Conservation (phyloP, 2,329 filamentous ascomycete species). For the Trichophyton verrucosum region DNA sequence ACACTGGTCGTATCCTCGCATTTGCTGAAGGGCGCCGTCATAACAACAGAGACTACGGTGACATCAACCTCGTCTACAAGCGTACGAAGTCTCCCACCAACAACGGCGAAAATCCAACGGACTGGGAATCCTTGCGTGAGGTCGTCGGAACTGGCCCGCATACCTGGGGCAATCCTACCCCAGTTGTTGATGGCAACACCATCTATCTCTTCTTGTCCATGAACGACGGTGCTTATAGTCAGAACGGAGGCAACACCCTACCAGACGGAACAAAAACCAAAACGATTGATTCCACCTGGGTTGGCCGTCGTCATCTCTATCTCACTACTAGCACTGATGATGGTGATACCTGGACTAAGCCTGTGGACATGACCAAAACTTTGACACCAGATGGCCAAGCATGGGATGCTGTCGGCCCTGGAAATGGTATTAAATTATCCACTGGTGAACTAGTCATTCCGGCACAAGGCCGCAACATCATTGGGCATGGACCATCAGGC, state of each 20-base stretch:
- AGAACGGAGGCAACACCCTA: slow-evolving; percentile 16
- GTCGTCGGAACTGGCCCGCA: slow-evolving; percentile 17
- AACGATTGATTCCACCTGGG: slow-evolving; percentile 15
- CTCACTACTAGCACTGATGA: slow-evolving; percentile 18
- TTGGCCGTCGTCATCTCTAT: slow-evolving; percentile 17
- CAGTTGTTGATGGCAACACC: slow-evolving; percentile 21
- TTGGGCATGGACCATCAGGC: slow-evolving; percentile 15
- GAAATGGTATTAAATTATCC: slow-evolving; percentile 15
- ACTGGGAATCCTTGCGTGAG: slow-evolving; percentile 20
- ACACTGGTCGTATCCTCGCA: slow-evolving; percentile 18
- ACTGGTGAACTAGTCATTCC: slow-evolving; percentile 16
- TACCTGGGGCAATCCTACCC: slow-evolving; percentile 23
- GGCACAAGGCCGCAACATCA: slow-evolving; percentile 16
- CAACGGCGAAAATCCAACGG: slow-evolving; percentile 13
- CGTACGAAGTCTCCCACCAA: slow-evolving; percentile 17
- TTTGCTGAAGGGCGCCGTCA: slow-evolving; percentile 20
- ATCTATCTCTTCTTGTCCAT: slow-evolving; percentile 23
- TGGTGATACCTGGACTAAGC: slow-evolving; percentile 17
- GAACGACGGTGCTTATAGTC: slow-evolving; percentile 20
- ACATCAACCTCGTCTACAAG: slow-evolving; percentile 23
- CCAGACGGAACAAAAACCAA: slow-evolving; percentile 15
- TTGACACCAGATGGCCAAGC: slow-evolving; percentile 13
- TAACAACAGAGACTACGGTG: slow-evolving; percentile 19
- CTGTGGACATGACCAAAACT: slow-evolving; percentile 15
- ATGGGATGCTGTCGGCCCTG: slow-evolving; percentile 18